Conservation (phyloP, 2,329 filamentous ascomycete genomes). For the Blastomyces silverae region DNA sequence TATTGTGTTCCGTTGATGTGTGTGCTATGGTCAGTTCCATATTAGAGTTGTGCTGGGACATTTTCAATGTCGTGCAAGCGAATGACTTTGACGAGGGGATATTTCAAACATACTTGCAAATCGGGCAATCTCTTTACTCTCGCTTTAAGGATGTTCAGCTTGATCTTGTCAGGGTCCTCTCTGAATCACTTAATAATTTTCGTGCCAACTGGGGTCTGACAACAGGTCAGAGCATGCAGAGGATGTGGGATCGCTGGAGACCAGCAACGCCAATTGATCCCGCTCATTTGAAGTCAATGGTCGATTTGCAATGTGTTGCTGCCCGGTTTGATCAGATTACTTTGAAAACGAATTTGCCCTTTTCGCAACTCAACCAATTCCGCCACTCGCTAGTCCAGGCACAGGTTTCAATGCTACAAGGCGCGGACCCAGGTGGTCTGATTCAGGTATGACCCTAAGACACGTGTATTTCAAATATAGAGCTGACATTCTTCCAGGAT, state of each 20-base stretch:
- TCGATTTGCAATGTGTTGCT: conserved; percentile 35
- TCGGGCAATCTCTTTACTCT: conserved; percentile 33
- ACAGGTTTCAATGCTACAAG: conserved; percentile 33
- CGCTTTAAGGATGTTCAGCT: conserved; percentile 30
- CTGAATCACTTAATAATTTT: conserved; percentile 49
- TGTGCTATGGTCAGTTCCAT: conserved; percentile 30
- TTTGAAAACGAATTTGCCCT: conserved; percentile 32
- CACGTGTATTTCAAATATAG: conserved; percentile 1
- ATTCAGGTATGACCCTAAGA: conserved; percentile 26
- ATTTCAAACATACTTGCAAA: conserved; percentile 50
- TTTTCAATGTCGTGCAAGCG: conserved; percentile 40
- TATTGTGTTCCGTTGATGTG: conserved; percentile 23
- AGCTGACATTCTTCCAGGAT: conserved; percentile 25
- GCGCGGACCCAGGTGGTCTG: conserved; percentile 34
- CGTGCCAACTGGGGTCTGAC: conserved; percentile 62
- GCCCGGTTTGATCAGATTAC: conserved; percentile 35
- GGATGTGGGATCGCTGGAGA: conserved; percentile 65
- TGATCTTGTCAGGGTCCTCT: conserved; percentile 29
- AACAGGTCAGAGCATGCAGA: conserved; percentile 73
- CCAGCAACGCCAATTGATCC: conserved; percentile 48
- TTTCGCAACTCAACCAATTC: conserved; percentile 34
- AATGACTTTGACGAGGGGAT: conserved; percentile 46
- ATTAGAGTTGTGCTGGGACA: conserved; percentile 45
- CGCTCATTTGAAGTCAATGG: conserved; percentile 30
- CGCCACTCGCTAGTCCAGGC: conserved; percentile 37